Conservation (phyloP, 805 yeast genomes). For the Clavispora vitiphila region DNA sequence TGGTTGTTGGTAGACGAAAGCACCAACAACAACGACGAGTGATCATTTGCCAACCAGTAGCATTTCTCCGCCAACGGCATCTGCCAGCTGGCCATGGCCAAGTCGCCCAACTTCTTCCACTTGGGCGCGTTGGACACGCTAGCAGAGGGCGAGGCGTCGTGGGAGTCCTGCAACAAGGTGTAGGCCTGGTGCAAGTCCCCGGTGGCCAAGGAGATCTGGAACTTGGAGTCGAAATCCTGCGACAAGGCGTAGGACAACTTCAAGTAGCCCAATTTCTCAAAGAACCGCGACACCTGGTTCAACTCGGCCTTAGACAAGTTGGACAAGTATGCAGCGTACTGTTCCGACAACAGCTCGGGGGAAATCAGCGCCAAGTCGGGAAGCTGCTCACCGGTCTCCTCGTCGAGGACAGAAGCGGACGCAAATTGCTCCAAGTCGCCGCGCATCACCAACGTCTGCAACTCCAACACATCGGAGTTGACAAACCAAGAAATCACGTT, state of each 20-base stretch:
- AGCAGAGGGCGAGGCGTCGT: conserved; percentile 45
- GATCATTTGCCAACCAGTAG: conserved; percentile 73
- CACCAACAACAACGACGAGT: conserved; percentile 74
- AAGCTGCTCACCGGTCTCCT: conserved; percentile 33
- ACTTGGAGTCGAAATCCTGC: conserved; percentile 84
- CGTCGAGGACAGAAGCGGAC: conserved; percentile 23
- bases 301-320: conserved; percentile 61
- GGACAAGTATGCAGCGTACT: conserved; percentile 46
- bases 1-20: conserved; percentile 77
- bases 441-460: conserved; percentile 91
- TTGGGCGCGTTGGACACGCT: conserved; percentile 40
- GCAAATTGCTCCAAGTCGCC: conserved; percentile 79
- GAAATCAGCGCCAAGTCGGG: conserved; percentile 32
- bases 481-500: conserved; percentile 76
- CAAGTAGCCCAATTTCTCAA: conserved; percentile 86
- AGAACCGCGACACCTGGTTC: conserved; percentile 80
- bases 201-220: conserved; percentile 82
- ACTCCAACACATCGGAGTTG: conserved; percentile 83
- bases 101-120: conserved; percentile 92
- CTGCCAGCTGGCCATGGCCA: conserved; percentile 74
- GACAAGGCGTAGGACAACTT: conserved; percentile 81
- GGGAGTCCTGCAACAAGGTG: conserved; percentile 34
- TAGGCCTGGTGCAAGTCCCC: conserved; percentile 67
- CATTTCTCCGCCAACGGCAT: conserved; percentile 75
- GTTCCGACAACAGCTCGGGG: conserved; percentile 57